A percentile compares a stretch with the other conserved stretches of the same genome.
These are phyloP conservation scores for Rhodotorula mucilaginosa DNA, from an alignment of 1,284 basidiomycete species.

Conservation along the genomic window DNA sequence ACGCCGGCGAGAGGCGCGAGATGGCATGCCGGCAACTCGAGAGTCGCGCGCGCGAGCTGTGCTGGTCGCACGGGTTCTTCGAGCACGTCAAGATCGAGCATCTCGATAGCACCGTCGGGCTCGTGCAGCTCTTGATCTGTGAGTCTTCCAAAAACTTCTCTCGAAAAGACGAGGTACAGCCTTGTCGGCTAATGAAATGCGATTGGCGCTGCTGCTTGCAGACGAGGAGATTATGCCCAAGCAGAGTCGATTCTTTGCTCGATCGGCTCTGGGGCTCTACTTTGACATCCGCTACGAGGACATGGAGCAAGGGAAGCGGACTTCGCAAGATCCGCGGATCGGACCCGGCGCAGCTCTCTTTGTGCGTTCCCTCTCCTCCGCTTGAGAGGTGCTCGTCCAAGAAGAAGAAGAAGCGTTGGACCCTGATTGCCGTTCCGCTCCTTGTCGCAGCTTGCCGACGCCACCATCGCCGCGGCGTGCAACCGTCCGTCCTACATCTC, in stretches of 20 bases:
- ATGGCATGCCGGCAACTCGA: constrained; percentile 34
- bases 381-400: neutral
- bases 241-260: constrained; percentile 24
- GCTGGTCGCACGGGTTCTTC: constrained; percentile 23
- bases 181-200: no score
- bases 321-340: constrained; percentile 17
- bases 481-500: constrained; percentile 29
- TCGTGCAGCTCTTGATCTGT: constrained; percentile 37
- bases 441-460: constrained; percentile 32
- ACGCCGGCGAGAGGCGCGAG: constrained; percentile 34
- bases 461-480: constrained; percentile 18
- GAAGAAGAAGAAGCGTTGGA: neutral
- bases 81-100: neutral
- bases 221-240: constrained; percentile 24
- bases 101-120: constrained; percentile 26
- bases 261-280: constrained; percentile 30
- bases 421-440: neutral
- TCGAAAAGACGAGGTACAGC: no score
- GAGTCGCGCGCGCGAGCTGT: constrained; percentile 22
- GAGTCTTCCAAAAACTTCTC: neutral
- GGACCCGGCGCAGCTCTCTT: constrained; percentile 25
- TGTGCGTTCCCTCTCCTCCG: constrained; percentile 4
- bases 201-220: neutral
- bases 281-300: constrained; percentile 21
- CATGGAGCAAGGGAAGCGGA: constrained; percentile 10